Evolutionary conservation across 371 early-diverging fungal species (phyloP).

Genomic region (Batrachochytrium dendrobatidis): DNA sequence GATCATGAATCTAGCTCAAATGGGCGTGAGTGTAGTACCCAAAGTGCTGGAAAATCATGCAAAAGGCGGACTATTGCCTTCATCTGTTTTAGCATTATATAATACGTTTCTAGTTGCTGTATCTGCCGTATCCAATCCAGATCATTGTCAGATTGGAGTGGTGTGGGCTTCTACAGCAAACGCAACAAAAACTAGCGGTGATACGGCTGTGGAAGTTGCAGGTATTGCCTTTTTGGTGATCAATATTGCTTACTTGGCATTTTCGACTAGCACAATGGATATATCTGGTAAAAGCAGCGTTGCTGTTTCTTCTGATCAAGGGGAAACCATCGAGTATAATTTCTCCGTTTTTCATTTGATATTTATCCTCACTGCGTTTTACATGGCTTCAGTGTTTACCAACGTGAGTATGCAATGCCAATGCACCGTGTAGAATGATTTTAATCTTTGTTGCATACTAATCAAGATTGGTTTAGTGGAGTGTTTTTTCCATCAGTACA

Average conservation of each 20-base stretch:
- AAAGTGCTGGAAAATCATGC: no score
- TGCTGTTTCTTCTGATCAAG: neutral
- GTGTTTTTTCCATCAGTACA: neutral
- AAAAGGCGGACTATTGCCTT: neutral
- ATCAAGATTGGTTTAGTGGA: neutral
- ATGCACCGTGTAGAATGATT: neutral
- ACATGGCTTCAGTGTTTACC: constrained; percentile 89
- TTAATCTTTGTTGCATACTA: neutral
- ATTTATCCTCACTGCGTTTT: constrained; percentile 88
- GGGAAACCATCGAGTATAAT: constrained; percentile 63
- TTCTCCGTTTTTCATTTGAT: constrained; percentile 93
- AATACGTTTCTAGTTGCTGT: neutral
- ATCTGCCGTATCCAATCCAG: neutral
- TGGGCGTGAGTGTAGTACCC: neutral
- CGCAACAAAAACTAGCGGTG: no score
- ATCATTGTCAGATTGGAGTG: no score
- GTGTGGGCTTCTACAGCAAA: no score
- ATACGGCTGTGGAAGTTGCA: no score
- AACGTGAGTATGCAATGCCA: constrained; percentile 38
- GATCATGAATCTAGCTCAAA: neutral
- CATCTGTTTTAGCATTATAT: neutral
- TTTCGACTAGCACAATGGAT: neutral
- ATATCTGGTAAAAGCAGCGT: neutral
- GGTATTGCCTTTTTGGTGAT: neutral
- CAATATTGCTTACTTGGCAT: neutral